Conservation (phyloP, 1,284 basidiomycete species). For the Lignosus rhinocerotis region DNA sequence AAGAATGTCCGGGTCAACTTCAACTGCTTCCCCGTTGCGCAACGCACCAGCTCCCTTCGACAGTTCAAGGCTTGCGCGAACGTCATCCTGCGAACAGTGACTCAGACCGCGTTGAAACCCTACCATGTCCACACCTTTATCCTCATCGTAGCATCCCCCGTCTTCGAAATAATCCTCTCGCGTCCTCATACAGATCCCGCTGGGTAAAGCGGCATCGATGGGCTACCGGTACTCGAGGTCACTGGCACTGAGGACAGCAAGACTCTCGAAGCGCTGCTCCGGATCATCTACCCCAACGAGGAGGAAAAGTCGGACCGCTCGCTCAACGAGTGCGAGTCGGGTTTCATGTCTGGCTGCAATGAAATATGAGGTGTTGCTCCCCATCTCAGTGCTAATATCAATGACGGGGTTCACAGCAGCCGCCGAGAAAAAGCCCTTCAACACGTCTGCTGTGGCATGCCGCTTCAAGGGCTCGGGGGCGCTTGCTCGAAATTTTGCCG, state of each 20-base stretch:
- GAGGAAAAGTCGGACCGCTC: constrained; percentile 7
- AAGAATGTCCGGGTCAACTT: neutral
- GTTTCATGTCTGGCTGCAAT: constrained; percentile 18
- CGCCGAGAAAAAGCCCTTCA: neutral
- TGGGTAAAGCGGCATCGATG: neutral
- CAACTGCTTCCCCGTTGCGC: no score
- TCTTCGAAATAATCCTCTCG: constrained; percentile 23
- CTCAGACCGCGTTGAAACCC: constrained; percentile 11
- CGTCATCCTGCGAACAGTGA: constrained; percentile 4
- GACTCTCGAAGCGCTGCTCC: constrained; percentile 37
- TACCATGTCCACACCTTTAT: constrained; percentile 17
- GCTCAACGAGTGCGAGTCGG: constrained; percentile 1
- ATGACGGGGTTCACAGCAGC: neutral
- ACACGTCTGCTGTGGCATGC: constrained; percentile 15
- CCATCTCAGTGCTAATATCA: constrained; percentile 2
- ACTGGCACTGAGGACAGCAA: constrained; percentile 38
- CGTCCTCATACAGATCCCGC: constrained; percentile 5
- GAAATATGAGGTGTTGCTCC: constrained; percentile 23
- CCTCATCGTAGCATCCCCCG: constrained; percentile 22
- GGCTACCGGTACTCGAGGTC: constrained; percentile 27
- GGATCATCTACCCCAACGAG: constrained; percentile 39
- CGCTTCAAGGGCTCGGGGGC: constrained; percentile 7
- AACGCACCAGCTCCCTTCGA: constrained; percentile 7
- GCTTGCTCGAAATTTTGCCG: constrained; percentile 9
- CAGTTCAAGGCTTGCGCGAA: constrained; percentile 7